These are phyloP conservation scores for Fusarium sp. DNA, from an alignment of 2,329 filamentous ascomycete species.

Conservation along the genomic window DNA sequence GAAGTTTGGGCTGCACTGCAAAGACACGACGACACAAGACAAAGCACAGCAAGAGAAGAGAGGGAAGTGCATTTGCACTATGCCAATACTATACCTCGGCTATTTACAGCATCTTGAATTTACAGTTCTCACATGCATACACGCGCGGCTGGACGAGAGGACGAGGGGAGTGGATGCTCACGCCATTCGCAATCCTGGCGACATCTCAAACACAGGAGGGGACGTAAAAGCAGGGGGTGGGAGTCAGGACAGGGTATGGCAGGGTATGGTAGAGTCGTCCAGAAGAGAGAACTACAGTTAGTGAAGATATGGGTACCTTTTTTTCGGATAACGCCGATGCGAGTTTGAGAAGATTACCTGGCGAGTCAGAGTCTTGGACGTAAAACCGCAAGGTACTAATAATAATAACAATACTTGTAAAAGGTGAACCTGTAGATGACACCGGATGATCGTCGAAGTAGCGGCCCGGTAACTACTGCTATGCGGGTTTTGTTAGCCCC, in stretches of 20 bases:
- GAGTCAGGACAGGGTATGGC: neutral
- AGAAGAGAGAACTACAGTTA: too few relatives aligned
- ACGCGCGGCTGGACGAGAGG: conserved; percentile 36
- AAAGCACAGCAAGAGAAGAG: neutral
- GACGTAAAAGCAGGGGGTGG: conserved; percentile 15
- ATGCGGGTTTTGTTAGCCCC: neutral
- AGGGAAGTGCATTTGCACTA: neutral
- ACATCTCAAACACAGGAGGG: conserved; percentile 30
- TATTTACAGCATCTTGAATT: conserved; percentile 16
- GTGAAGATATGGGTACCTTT: neutral
- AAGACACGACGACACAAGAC: neutral
- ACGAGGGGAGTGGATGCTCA: conserved; percentile 10
- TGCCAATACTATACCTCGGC: conserved; percentile 7
- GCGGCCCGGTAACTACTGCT: neutral
- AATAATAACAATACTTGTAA: conserved; percentile 4
- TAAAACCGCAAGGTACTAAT: conserved; percentile 3
- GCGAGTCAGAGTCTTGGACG: conserved; percentile 4
- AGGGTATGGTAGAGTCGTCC: neutral
- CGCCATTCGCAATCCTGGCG: conserved; percentile 26
- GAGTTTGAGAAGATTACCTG: neutral
- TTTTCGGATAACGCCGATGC: conserved; percentile 1
- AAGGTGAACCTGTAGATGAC: neutral
- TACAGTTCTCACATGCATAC: conserved; percentile 41
- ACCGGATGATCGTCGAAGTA: conserved; percentile 1
- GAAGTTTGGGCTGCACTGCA: neutral